A percentile compares a stretch with the other conserved stretches of the same genome.
These are phyloP conservation scores for Populus euphratica DNA, from an alignment of 345 rosid species.

Conservation along the genomic window DNA sequence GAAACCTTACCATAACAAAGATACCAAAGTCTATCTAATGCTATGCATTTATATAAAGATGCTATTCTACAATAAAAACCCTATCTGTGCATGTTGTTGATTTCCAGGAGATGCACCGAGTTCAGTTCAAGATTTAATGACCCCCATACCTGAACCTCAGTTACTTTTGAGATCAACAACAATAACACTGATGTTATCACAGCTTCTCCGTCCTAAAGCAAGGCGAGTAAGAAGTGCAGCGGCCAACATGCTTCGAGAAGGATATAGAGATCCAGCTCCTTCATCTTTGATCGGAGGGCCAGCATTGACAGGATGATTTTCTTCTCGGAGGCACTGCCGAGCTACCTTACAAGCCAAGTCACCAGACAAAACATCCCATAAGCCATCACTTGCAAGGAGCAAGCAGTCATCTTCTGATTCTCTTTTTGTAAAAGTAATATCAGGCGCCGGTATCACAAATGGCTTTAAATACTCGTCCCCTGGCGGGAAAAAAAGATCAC, in stretches of 20 bases:
- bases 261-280: conserved; percentile 27
- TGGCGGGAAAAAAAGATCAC: conserved; percentile 8
- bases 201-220: conserved; percentile 66
- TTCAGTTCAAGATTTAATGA: conserved; percentile 3
- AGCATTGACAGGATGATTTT: conserved; percentile 12
- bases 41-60: neutral
- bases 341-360: conserved; percentile 68
- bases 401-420: conserved; percentile 62
- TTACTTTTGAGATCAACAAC: conserved; percentile 60
- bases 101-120: conserved; percentile 6
- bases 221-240: conserved; percentile 68
- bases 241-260: conserved; percentile 52
- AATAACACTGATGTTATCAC: conserved; percentile 72
- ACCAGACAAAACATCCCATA: conserved; percentile 72
- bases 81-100: conserved; percentile 3
- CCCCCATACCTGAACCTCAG: neutral
- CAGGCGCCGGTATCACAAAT: conserved; percentile 59
- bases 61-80: conserved; percentile 2
- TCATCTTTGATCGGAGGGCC: conserved; percentile 26
- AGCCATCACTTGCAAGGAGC: conserved; percentile 70
- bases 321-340: conserved; percentile 46
- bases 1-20: neutral
- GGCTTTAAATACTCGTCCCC: conserved; percentile 76
- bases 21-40: neutral
- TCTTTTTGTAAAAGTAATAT: conserved; percentile 47